A percentile compares a stretch with the other conserved stretches of the same genome.
phyloP scores from a whole-genome alignment of 176 grass and related monocot species.

The maize (Zea mays) region DNA sequence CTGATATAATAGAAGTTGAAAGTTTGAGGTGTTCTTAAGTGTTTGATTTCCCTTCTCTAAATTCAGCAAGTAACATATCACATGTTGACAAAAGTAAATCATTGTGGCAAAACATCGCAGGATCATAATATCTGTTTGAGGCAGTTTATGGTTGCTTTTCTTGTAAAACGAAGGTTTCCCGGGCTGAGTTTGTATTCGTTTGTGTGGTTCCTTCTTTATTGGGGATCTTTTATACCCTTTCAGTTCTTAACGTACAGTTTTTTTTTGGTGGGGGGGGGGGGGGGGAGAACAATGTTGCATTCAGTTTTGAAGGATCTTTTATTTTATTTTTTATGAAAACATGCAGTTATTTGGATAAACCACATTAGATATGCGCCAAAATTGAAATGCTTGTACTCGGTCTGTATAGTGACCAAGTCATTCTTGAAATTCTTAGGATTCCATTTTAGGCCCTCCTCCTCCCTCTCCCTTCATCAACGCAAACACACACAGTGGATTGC shows the following conservation, averaged over 20 bases:
- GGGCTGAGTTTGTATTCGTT: neutral
- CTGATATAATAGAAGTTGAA: neutral
- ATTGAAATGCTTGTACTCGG: neutral
- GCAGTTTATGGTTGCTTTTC: neutral
- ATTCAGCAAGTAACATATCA: neutral
- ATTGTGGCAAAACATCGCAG: constrained; percentile 2
- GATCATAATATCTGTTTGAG: neutral
- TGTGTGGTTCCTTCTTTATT: neutral
- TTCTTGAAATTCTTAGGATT: constrained; percentile 10
- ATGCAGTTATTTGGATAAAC: neutral
- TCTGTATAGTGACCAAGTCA: neutral
- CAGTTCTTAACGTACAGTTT: neutral
- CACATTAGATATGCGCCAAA: neutral
- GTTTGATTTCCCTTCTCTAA: neutral
- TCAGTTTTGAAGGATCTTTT: neutral
- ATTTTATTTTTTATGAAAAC: neutral
- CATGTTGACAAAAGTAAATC: neutral
- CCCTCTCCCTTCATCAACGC: neutral
- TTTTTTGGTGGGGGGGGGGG: neutral
- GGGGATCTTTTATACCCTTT: neutral
- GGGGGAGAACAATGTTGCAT: neutral
- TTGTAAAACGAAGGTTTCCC: neutral
- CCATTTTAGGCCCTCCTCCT: neutral
- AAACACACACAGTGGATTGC: neutral
- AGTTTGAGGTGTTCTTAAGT: neutral